Percentiles rank a stretch among this genome's conserved stretches.
These are phyloP conservation scores for Basidioascus undulatus DNA, from an alignment of 768 basidiomycete genomes.

Conservation along the genomic window DNA sequence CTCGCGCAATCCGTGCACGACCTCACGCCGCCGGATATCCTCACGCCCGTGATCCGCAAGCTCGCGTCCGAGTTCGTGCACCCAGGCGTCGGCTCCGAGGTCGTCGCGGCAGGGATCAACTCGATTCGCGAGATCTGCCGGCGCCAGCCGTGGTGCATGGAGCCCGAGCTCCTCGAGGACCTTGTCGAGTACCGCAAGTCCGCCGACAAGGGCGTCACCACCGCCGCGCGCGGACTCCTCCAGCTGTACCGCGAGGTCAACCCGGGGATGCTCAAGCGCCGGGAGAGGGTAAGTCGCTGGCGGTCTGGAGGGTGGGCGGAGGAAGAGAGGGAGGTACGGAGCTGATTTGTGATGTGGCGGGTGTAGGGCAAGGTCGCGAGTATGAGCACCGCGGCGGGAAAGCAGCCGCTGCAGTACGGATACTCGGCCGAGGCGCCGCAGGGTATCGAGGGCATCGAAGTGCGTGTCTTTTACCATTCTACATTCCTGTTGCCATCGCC, in stretches of 20 bases:
- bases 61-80: conserved; percentile 90
- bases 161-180: conserved; percentile 76
- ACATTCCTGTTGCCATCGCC: background rate
- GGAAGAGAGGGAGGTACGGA: background rate
- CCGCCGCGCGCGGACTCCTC: conserved; percentile 66
- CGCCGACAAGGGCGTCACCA: conserved; percentile 72
- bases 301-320: background rate
- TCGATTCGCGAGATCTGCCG: conserved; percentile 83
- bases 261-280: conserved; percentile 65
- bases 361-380: conserved; percentile 67
- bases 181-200: conserved; percentile 87
- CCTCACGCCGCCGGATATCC: conserved; percentile 73
- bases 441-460: conserved; percentile 72
- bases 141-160: conserved; percentile 90
- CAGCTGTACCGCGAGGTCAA: conserved; percentile 90
- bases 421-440: conserved; percentile 46
- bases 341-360: conserved; percentile 2
- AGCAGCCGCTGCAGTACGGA: conserved; percentile 55
- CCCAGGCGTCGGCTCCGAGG: conserved; percentile 84
- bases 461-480: conserved; percentile 21
- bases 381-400: conserved; percentile 27
- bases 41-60: conserved; percentile 72
- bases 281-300: conserved; percentile 43
- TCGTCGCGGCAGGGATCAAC: conserved; percentile 90
- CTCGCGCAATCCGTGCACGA: conserved; percentile 90